These are phyloP conservation scores for Endocarpon pusillum DNA, from an alignment of 495 filamentous ascomycete species.

Conservation along the genomic window DNA sequence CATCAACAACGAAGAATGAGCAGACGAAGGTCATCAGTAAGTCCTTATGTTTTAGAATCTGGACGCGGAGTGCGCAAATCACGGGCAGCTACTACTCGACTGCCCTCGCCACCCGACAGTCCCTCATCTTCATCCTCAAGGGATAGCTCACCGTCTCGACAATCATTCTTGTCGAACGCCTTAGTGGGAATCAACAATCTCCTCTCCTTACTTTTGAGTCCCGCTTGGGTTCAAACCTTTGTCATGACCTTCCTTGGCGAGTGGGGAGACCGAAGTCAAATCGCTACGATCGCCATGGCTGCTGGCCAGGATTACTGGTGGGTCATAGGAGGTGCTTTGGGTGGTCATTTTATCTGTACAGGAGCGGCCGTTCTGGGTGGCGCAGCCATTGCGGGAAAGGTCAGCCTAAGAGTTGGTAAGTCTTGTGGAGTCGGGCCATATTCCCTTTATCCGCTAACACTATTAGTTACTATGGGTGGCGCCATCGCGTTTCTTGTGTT, in stretches of 20 bases:
- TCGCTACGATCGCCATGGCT: conserved; percentile 97
- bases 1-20: conserved; percentile 39
- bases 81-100: conserved; percentile 30
- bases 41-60: conserved; percentile 32
- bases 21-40: conserved; percentile 33
- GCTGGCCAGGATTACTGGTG: conserved; percentile 98
- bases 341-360: conserved; percentile 79
- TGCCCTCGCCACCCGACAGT: conserved; percentile 36
- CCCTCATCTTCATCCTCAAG: conserved; percentile 38
- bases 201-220: conserved; percentile 70
- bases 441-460: conserved; percentile 8
- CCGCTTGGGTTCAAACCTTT: conserved; percentile 97
- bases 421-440: conserved; percentile 12
- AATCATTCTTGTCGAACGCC: conserved; percentile 21
- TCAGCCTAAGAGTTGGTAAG: conserved; percentile 94
- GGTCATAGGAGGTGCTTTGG: conserved; percentile 80
- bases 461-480: conserved; percentile 77
- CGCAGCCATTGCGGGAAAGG: conserved; percentile 76
- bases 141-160: conserved; percentile 34
- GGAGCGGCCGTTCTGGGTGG: conserved; percentile 87
- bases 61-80: conserved; percentile 25
- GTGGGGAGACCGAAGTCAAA: conserved; percentile 95
- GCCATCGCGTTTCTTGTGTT: conserved; percentile 84
- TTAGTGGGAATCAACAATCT: conserved; percentile 65
- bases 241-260: conserved; percentile 97